Evolutionary conservation across 768 basidiomycete genomes (phyloP).

Genomic region (Jaapia argillacea): DNA sequence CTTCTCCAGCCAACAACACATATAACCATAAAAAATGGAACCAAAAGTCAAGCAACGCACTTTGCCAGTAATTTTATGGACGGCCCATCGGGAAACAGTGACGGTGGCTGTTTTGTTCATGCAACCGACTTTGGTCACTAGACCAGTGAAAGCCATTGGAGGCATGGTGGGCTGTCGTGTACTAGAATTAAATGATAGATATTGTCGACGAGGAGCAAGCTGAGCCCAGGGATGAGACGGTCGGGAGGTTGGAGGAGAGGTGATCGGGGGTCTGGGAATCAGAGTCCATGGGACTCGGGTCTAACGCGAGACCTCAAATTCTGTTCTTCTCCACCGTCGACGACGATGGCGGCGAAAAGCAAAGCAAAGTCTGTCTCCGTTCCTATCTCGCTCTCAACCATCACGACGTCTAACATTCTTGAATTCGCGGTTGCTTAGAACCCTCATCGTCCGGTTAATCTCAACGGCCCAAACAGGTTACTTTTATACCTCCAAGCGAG

Average conservation of each 20-base stretch:
- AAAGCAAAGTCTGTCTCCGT: slow-evolving; percentile 42
- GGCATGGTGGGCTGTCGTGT: no score
- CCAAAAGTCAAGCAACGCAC: slow-evolving; percentile 26
- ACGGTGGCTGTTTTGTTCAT: slow-evolving; percentile 86
- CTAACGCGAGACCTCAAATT: no score
- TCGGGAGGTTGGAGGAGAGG: no score
- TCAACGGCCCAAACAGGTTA: slow-evolving; percentile 89
- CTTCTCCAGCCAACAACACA: no score
- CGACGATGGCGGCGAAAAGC: slow-evolving; percentile 45
- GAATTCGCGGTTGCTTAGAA: slow-evolving; percentile 32
- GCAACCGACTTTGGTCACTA: slow-evolving; percentile 71
- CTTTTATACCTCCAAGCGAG: slow-evolving; percentile 79
- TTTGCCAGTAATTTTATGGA: slow-evolving; percentile 72
- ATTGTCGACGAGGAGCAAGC: no score
- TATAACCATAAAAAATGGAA: no score
- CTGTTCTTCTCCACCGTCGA: slow-evolving; percentile 7
- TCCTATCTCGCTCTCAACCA: neutral
- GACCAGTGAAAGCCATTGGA: slow-evolving; percentile 64
- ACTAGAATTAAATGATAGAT: no score
- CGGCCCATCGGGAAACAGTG: slow-evolving; percentile 62
- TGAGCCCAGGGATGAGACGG: no score
- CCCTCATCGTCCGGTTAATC: slow-evolving; percentile 77
- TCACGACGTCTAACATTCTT: neutral
- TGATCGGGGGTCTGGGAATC: no score
- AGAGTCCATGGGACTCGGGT: no score